Base-by-base conservation (phyloP, 2,329 filamentous ascomycete species). In the Calonectria honghensis region DNA sequence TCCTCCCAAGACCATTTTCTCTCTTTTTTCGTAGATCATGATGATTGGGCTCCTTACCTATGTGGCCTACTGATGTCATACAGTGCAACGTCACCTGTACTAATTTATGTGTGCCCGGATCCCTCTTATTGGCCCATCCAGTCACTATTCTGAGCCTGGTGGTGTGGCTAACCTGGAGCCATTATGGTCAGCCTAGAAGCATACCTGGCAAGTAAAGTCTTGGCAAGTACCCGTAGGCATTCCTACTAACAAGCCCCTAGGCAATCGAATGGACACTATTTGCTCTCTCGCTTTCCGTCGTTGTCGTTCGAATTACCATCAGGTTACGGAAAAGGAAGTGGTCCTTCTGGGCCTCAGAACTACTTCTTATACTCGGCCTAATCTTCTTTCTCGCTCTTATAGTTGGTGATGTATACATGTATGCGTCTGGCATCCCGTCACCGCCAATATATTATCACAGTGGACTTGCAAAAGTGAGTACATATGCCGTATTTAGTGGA, bases 311-410 rank as follows among this genome's bases (percentile, higher is more conserved):
- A 31, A 48, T 39, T 61, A 35, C 13, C 6, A n/a, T 68, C 9
- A 35, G 65, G 11, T 13, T 52, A 6, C 27, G 65, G 50, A 51
- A 41, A 51, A 54, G 50, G 20, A 29, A n/a, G 13, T 68, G 31
- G n/a, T 20, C 48, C 7, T 54, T 54, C 29, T 54, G 35, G 50
- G 6, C 50, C n/a, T 54, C 65, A 16, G 65, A 68, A 41, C n/a
- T 52, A 16, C 32, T 41, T 41, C 32, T 68, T 1, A 16, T 54
- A 1, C 35, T 68, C 13, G 45, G 31, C 27, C 35, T 68, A 24
- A 31, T 54, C n/a, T 68, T 52, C 32, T 68, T 54, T n/a, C 48
- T 68, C 6, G 32, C 45, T 20, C 35, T 54, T 35, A 51, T 68
- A 3, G 24, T 24, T 11, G 65, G 65, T 29, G 65, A 68, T 24